Evolutionary conservation across 2,329 filamentous ascomycete genomes (phyloP).

Genomic region (Sporothrix curviconia): DNA sequence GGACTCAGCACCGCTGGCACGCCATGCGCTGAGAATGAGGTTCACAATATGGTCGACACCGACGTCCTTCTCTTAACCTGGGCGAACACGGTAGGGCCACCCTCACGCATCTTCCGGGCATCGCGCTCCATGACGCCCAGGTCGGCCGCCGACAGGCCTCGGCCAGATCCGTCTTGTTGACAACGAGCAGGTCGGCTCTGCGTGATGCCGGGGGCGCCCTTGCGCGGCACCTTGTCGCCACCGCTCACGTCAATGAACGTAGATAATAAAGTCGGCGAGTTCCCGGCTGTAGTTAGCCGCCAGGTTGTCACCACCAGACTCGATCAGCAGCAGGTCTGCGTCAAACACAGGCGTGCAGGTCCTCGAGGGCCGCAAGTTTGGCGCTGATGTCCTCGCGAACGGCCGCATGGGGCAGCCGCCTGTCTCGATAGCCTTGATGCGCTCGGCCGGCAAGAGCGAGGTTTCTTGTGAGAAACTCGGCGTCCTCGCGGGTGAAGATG

Average conservation of each 20-base stretch:
- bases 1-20: conserved; percentile 72
- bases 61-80: conserved; percentile 91
- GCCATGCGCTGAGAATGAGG: conserved; percentile 87
- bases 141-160: conserved; percentile 85
- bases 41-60: conserved; percentile 82
- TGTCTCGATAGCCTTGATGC: conserved; percentile 94
- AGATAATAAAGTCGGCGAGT: conserved; percentile 95
- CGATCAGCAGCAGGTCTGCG: conserved; percentile 84
- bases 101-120: conserved; percentile 88
- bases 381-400: conserved; percentile 94
- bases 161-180: conserved; percentile 96
- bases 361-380: conserved; percentile 87
- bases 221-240: conserved; percentile 92
- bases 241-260: conserved; percentile 96
- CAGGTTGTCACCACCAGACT: conserved; percentile 92
- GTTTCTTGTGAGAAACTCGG: conserved; percentile 89
- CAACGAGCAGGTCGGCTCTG: conserved; percentile 87
- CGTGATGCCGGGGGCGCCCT: conserved; percentile 94
- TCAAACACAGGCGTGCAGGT: conserved; percentile 75
- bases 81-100: conserved; percentile 89
- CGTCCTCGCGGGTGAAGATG: conserved; percentile 97
- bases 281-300: conserved; percentile 95
- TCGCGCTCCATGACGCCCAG: conserved; percentile 91
- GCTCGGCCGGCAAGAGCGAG: conserved; percentile 70
- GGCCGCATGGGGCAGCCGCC: conserved; percentile 96